Base-by-base conservation (phyloP, 768 basidiomycete genomes). In the Chalciporus pseudorubinellus region DNA sequence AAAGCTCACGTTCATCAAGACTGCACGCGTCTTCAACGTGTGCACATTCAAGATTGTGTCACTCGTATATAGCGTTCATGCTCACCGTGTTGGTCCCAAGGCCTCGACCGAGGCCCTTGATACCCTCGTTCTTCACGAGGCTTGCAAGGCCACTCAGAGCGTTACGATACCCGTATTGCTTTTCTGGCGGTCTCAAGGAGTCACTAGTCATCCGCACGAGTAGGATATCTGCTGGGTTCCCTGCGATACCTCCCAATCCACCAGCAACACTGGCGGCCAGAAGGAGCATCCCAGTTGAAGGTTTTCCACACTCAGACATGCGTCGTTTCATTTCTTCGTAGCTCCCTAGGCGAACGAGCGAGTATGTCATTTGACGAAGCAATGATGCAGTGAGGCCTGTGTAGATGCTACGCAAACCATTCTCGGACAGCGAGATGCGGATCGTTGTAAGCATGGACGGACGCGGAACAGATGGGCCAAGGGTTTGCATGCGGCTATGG, bases 161-260 rank as follows among this genome's bases (percentile, higher is more conserved):
- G 65, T 94, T 91, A 19, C 78, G 74, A 67, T 95, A 95, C 41
- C 83, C 79, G 61, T 88, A 91, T 49, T 84, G 77, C 58, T 84
- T 78, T 52, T 87, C 85, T 21, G 84, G 81, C 16, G 87, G 84
- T 57, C 88, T 82, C 24, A 85, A 75, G 7, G 81, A 78, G 67
- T 95, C 92, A 58, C 88, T 92, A 21, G 91, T 92, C 92, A 95
- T 95, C 48, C 92, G 76, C 13, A 91, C 84, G 39, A 92, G 72
- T 7, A 90, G 59, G 48, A 91, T 83, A 65, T 91, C 89, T 80
- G 55, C 47, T 39, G 92, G 92, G 61, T 94, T 95, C 4, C 92
- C 92, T 3, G 86, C 85, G 38, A 93, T 64, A 11, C 92, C 92
- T 16, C 92, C 92, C 14, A 92, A 72, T 21, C 81, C 89, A 31